Evolutionary conservation across 2,329 filamentous ascomycete species (phyloP), one percentile per base, ranked within the genome.

Genomic region (Ophiostoma ips): DNA sequence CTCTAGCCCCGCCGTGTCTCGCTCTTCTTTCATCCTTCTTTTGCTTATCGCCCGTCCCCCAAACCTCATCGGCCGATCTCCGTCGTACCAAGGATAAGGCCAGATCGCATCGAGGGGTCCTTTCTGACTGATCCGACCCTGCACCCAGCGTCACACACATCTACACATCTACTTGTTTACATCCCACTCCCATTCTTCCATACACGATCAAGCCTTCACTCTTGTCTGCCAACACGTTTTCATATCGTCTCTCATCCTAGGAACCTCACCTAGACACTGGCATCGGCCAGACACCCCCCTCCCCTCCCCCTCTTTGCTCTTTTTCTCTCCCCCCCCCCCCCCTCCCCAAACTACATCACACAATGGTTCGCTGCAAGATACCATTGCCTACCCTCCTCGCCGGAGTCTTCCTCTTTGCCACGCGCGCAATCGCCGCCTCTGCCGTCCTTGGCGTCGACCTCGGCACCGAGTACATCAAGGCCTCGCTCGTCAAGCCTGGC

Each of bases 381-480:
- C 31, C 43, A 45, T 45, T 45, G 30, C 43, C 28, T 2, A 34
- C 30, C 30, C 16, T 68, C 43, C 60, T 68, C 44, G 65, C 63
- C 46, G 58, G 64, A 54, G 55, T 69, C 46, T 64, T 71, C 52
- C 57, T 72, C 49, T 70, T 71, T 54, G 66, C 67, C 28, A 61
- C 67, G 43, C 66, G 76, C 56, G 73, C 72, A 38, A 68, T 73
- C 38, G 76, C 75, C 24, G 68, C 69, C 46, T 71, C 87, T 9
- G 87, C 87, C 49, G 89, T 96, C 16, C 72, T 98, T 19, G 92
- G 92, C 55, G 77, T 98, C 60, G 92, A 98, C 67, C 75, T 98
- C 50, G 92, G 92, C 58, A 95, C 92, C 51, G 87, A 95, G 65
- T 95, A 94, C 69, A 85, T 98, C 70, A 98, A 96, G 71, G 90